Percentiles rank a stretch among this genome's conserved stretches.
Conservation (phyloP, 495 filamentous ascomycete genomes). For the Penicillium cosmopolitanum region DNA sequence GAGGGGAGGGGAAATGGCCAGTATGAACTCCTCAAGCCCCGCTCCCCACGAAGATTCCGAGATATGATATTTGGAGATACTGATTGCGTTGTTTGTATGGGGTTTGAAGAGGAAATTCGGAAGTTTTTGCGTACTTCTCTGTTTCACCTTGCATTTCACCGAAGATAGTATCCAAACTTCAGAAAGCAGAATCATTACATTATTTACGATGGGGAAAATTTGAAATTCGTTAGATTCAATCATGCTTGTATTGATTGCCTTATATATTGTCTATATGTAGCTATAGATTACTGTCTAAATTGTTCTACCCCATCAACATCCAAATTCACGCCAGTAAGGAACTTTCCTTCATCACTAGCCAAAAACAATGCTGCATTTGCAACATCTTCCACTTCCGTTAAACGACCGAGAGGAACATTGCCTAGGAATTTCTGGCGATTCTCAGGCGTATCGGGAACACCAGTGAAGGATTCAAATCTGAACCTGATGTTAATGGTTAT, state of each 20-base stretch:
- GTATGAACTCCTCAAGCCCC: neutral
- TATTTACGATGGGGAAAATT: too few relatives aligned
- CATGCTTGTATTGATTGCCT: neutral
- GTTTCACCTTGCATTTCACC: too few relatives aligned
- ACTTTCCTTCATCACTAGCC: neutral
- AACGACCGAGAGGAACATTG: neutral
- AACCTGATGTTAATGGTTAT: neutral
- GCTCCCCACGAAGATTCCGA: neutral
- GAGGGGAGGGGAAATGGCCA: neutral
- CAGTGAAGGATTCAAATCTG: neutral
- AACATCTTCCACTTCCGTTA: neutral
- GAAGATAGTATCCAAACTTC: too few relatives aligned
- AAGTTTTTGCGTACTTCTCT: too few relatives aligned
- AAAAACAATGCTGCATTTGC: neutral
- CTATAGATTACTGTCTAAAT: neutral
- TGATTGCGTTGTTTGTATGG: too few relatives aligned
- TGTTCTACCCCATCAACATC: neutral
- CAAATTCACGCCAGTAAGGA: neutral
- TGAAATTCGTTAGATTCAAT: neutral
- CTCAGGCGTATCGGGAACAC: neutral
- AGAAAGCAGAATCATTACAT: too few relatives aligned
- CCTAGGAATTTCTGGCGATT: neutral
- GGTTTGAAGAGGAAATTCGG: too few relatives aligned
- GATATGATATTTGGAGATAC: too few relatives aligned
- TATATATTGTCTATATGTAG: neutral